Evolutionary conservation across 129 eudicot genomes (phyloP), one percentile per base, ranked within the genome.

Genomic region (Glebionis coronaria): DNA sequence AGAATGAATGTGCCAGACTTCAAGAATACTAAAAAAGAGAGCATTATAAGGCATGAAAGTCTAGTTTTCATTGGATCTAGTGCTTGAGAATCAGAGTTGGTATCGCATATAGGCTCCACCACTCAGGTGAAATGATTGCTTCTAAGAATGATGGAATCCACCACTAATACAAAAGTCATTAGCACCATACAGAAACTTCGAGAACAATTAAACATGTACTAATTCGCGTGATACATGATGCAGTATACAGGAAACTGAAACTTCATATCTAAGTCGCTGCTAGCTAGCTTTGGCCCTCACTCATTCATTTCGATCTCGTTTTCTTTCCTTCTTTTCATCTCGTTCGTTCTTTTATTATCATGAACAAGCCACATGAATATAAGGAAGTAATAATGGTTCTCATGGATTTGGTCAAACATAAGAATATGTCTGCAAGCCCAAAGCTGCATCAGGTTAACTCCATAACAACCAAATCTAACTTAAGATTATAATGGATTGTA

Each of bases 81-180:
- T 42, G 67, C 75, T 76, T 68, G 18, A 61, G 65, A 52, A 68
- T 60, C 57, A 75, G 62, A 40, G 42, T 52, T 76, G 57, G 75
- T 54, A 61, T 61, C 70, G 42, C 21, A 63, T 40, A 19, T 4
- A 44, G 80, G 80, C 46, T 68, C 58, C 80, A 60, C 75, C 75
- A 69, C 80, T 76, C 51, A 61, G 19, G 44, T 44, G 65, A 68
- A 68, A 76, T 68, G 65, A 76, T 76, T 76, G 75, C 49, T 61
- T 42, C 55, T 51, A 45, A 70, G 56, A 68, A 61, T 61, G 70
- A 76, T 68, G 54, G 40, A 44, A 61, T 68, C 65, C 52, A 68
- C 70, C 75, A 61, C 65, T 68, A 76, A 68, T 52, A 40, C 65
- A 68, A 49, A 68, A 52, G 70, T 52, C 50, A 60, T 68, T 61